A percentile compares a stretch with the other conserved stretches of the same genome.
Evolutionary conservation across 192 early-diverging fungal genomes (phyloP).

Genomic region (Podila horticola): DNA sequence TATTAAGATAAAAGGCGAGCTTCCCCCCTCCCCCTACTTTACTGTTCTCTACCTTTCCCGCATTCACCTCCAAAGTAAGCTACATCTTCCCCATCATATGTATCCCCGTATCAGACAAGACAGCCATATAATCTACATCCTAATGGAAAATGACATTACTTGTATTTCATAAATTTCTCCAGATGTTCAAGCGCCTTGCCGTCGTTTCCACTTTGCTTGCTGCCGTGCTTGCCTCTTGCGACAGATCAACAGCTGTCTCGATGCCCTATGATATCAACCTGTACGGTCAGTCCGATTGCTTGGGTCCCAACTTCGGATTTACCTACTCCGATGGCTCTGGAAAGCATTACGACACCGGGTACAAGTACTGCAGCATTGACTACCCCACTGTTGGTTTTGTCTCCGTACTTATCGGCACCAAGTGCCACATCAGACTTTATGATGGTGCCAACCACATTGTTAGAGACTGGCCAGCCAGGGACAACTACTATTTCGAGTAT

Average conservation of each 20-base stretch:
- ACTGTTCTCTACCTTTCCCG: not conserved
- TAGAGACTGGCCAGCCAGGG: not conserved
- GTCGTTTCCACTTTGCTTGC: conserved; percentile 5
- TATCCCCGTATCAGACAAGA: not conserved
- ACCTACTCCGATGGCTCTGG: not conserved
- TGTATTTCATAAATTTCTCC: not conserved
- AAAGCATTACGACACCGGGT: not conserved
- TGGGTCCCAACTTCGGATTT: not conserved
- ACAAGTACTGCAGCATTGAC: not conserved
- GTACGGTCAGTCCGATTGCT: not conserved
- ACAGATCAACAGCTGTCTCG: not conserved
- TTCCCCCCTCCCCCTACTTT: not conserved
- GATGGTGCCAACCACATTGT: not conserved
- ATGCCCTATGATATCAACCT: conserved; percentile 4
- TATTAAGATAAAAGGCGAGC: not conserved
- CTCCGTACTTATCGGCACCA: conserved; percentile 3
- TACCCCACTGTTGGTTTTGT: not conserved
- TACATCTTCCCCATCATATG: not conserved
- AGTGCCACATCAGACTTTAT: not conserved
- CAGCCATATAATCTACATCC: not conserved
- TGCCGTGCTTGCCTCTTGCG: not conserved
- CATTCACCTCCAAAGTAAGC: not conserved
- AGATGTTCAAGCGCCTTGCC: conserved; percentile 4
- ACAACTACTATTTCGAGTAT: not conserved
- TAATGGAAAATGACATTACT: not conserved